Conservation (phyloP, 371 early-diverging fungal genomes). For the Mortierella sp. region DNA sequence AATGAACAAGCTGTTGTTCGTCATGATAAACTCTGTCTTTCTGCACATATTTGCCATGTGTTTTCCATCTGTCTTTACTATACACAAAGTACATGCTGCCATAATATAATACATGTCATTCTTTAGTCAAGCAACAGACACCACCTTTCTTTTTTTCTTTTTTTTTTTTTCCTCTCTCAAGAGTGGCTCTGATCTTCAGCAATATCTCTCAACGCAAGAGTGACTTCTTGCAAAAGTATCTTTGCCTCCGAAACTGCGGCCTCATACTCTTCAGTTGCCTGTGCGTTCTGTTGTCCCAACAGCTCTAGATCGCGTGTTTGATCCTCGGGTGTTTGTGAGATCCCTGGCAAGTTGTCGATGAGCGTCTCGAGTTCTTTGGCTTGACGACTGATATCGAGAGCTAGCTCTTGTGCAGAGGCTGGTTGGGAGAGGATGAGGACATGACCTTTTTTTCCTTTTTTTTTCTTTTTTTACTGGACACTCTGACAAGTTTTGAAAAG, state of each 20-base stretch:
- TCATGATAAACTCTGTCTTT: too few relatives aligned
- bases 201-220: constrained; percentile 41
- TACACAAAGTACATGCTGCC: too few relatives aligned
- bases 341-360: constrained; percentile 77
- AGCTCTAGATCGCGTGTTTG: constrained; percentile 62
- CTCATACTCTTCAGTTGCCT: constrained; percentile 65
- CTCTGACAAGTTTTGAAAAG: neutral
- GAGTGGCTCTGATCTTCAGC: constrained; percentile 48
- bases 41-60: too few relatives aligned
- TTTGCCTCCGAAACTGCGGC: constrained; percentile 63
- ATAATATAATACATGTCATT: neutral
- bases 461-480: too few relatives aligned
- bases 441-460: too few relatives aligned
- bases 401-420: constrained; percentile 74
- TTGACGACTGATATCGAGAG: constrained; percentile 77
- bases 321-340: constrained; percentile 72
- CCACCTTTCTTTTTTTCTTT: neutral
- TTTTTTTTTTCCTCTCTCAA: too few relatives aligned
- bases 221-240: constrained; percentile 45
- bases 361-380: constrained; percentile 79
- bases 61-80: too few relatives aligned
- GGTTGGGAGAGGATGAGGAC: neutral
- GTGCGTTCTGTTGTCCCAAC: constrained; percentile 55
- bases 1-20: too few relatives aligned
- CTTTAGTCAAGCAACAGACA: neutral